These are phyloP conservation scores for Laguncularia racemosa DNA, from an alignment of 345 rosid genomes.

Conservation along the genomic window DNA sequence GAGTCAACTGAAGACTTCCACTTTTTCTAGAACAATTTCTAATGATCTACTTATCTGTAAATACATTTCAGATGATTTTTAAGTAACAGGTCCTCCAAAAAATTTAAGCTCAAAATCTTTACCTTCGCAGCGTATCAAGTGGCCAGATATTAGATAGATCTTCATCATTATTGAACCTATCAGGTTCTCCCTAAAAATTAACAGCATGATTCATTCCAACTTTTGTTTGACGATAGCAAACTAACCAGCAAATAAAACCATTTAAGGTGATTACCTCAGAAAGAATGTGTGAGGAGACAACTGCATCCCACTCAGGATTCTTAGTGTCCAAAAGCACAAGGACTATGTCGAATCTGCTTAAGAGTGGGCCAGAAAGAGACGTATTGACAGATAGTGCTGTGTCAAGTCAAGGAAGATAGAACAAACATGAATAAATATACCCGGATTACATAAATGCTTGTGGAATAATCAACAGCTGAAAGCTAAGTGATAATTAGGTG, in stretches of 20 bases:
- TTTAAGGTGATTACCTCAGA: conserved; percentile 42
- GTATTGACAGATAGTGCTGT: conserved; percentile 93
- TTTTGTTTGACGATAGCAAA: neutral
- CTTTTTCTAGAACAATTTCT: no score
- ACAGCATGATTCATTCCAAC: neutral
- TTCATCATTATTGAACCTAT: conserved; percentile 30
- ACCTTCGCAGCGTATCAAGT: conserved; percentile 76
- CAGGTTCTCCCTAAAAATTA: conserved; percentile 37
- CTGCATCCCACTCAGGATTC: conserved; percentile 97
- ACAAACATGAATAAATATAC: neutral
- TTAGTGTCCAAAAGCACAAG: conserved; percentile 91
- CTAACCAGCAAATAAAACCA: neutral
- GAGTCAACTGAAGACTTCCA: no score
- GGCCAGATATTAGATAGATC: conserved; percentile 59
- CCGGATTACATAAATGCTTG: no score
- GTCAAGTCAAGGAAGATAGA: conserved; percentile 41
- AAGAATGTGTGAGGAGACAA: conserved; percentile 97
- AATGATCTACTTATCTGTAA: neutral
- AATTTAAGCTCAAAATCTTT: conserved; percentile 2
- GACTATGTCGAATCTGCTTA: conserved; percentile 93
- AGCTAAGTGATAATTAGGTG: no score
- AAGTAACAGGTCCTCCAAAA: neutral
- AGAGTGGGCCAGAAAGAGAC: conserved; percentile 85
- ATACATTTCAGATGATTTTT: neutral
- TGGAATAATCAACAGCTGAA: no score